Conservation (phyloP, 179 eudicot species). For the Heliamphora pulchella region DNA sequence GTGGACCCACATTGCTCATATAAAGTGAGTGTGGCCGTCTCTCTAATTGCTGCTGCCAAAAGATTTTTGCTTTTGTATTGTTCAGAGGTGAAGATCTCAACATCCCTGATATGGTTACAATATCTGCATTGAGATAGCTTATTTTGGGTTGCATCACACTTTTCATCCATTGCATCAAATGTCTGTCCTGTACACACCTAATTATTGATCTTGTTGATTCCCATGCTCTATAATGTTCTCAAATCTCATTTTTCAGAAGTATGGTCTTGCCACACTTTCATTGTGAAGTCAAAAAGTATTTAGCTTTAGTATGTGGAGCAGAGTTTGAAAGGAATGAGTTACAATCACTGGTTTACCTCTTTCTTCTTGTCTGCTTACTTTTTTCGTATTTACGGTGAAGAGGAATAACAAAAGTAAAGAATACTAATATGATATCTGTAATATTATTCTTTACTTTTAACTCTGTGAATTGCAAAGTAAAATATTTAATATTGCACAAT, state of each 20-base stretch:
- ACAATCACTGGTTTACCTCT: not conserved
- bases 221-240: not conserved
- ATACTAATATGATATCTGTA: no score
- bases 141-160: not conserved
- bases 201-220: not conserved
- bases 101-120: not conserved
- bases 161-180: not conserved
- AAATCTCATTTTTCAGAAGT: not conserved
- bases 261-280: not conserved
- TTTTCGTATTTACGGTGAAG: not conserved
- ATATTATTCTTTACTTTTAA: not conserved
- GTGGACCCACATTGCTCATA: slow-evolving; percentile 97
- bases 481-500: no score
- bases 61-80: slow-evolving; percentile 80
- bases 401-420: not conserved
- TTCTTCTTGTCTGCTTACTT: not conserved
- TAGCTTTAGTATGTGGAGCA: not conserved
- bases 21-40: slow-evolving; percentile 49
- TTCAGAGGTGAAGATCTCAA: slow-evolving; percentile 55
- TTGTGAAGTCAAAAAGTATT: not conserved
- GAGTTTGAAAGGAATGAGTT: slow-evolving; percentile 2
- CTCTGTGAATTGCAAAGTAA: not conserved
- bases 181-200: not conserved
- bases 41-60: slow-evolving; percentile 58
- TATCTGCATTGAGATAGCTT: not conserved